phyloP scores from a whole-genome alignment of 208 protist genomes.

The Borovskyia barvae region DNA sequence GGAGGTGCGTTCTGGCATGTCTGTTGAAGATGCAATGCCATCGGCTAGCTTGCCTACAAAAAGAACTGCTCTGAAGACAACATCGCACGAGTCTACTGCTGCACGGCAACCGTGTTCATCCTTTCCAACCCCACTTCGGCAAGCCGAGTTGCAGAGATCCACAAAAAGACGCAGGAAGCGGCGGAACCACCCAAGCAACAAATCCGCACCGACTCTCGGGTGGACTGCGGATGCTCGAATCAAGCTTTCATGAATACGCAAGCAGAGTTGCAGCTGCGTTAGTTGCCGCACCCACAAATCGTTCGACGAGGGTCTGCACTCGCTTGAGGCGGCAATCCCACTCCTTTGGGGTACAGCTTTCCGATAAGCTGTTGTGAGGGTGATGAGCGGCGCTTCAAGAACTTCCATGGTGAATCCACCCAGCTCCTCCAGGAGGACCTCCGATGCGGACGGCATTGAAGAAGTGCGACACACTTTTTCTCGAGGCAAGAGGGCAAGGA shows the following conservation, averaged over 20 bases:
- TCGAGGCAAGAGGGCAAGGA: neutral
- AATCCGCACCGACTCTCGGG: neutral
- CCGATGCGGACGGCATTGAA: neutral
- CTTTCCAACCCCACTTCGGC: slow-evolving; percentile 7
- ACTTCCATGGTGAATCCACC: neutral
- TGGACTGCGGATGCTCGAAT: slow-evolving; percentile 12
- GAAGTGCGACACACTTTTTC: too few species aligned
- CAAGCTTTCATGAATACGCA: slow-evolving; percentile 19
- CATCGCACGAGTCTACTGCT: slow-evolving; percentile 45
- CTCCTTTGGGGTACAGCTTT: neutral
- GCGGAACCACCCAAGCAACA: slow-evolving; percentile 36
- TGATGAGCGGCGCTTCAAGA: neutral
- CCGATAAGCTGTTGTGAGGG: neutral
- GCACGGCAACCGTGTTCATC: slow-evolving; percentile 26
- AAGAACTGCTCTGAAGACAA: slow-evolving; percentile 66
- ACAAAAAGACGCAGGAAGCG: slow-evolving; percentile 40
- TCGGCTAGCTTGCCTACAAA: slow-evolving; percentile 12
- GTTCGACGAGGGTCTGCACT: too few species aligned
- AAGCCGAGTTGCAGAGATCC: slow-evolving; percentile 56
- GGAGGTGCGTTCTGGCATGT: neutral
- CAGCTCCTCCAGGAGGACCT: neutral
- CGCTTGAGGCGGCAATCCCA: too few species aligned
- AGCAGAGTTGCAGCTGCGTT: slow-evolving; percentile 23
- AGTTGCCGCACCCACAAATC: slow-evolving; percentile 15
- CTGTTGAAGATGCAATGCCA: neutral